Conservation (phyloP, 1,284 basidiomycete genomes). For the Ceratobasidium sp. region DNA sequence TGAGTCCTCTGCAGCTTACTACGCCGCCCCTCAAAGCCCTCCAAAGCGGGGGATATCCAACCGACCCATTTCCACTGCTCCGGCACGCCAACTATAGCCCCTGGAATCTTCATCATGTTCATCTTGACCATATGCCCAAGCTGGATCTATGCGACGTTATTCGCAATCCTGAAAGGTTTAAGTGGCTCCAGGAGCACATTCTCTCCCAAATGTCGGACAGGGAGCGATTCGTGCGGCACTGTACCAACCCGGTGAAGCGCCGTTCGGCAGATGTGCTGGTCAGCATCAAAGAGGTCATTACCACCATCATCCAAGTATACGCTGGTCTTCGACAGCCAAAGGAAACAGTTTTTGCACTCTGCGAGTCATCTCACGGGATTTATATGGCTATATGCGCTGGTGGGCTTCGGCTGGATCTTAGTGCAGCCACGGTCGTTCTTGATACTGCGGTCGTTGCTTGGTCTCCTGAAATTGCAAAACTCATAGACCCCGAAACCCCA, state of each 20-base stretch:
- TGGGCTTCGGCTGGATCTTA: constrained; percentile 28
- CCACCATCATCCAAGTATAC: constrained; percentile 18
- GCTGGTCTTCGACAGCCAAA: constrained; percentile 6
- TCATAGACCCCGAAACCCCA: neutral
- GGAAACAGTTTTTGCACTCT: neutral
- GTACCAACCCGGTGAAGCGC: constrained; percentile 12
- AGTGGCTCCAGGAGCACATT: constrained; percentile 12
- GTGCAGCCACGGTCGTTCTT: constrained; percentile 16
- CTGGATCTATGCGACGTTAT: neutral
- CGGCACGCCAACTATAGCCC: constrained; percentile 17
- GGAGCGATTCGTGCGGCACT: constrained; percentile 8
- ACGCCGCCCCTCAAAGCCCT: neutral
- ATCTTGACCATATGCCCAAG: constrained; percentile 28
- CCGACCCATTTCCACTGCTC: constrained; percentile 9
- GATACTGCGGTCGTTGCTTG: constrained; percentile 10
- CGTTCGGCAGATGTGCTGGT: constrained; percentile 17
- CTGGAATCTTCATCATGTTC: constrained; percentile 31
- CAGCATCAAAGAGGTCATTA: constrained; percentile 24
- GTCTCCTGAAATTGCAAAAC: neutral
- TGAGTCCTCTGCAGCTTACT: too few species aligned
- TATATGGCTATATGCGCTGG: constrained; percentile 2
- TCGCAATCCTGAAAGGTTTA: constrained; percentile 9
- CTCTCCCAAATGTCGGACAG: constrained; percentile 20
- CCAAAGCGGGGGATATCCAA: constrained; percentile 11
- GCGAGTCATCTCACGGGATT: neutral